Percentiles rank a stretch among this genome's conserved stretches.
phyloP scores from a whole-genome alignment of 169 alveolate species.

The Plasmodium malariae region DNA sequence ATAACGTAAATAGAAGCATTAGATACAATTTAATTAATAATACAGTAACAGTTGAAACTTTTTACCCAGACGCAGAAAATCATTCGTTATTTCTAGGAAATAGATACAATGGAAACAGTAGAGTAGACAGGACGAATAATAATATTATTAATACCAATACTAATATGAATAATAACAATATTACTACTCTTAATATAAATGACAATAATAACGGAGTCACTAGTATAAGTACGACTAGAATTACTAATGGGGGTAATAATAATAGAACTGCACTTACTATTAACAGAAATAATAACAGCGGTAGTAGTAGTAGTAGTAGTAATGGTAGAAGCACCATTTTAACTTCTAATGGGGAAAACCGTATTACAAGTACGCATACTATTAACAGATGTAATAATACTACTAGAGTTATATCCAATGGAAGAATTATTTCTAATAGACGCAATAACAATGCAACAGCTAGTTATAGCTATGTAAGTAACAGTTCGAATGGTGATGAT shows the following conservation, averaged over 20 bases:
- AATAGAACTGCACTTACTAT: not conserved
- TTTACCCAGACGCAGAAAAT: not conserved
- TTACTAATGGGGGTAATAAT: not conserved
- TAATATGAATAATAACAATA: slow-evolving; percentile 14
- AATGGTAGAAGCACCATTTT: not conserved
- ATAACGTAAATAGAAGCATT: slow-evolving; percentile 5
- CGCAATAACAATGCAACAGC: not conserved
- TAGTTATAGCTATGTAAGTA: not conserved
- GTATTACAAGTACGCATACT: not conserved
- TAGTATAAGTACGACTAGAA: not conserved
- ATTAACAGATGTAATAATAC: not conserved
- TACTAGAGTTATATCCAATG: not conserved
- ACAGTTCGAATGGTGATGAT: not conserved
- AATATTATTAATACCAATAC: slow-evolving; percentile 7
- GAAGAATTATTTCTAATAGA: too few species aligned
- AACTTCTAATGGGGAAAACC: not conserved
- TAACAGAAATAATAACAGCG: not conserved
- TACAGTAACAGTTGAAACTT: not conserved
- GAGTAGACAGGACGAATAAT: not conserved
- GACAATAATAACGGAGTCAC: not conserved
- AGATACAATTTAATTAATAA: slow-evolving; percentile 21
- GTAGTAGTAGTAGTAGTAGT: not conserved
- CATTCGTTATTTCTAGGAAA: slow-evolving; percentile 2
- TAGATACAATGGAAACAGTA: slow-evolving; percentile 6
- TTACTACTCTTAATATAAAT: not conserved